Base-by-base conservation (phyloP, 768 basidiomycete genomes). In the Leucocoprinus birnbaumii region DNA sequence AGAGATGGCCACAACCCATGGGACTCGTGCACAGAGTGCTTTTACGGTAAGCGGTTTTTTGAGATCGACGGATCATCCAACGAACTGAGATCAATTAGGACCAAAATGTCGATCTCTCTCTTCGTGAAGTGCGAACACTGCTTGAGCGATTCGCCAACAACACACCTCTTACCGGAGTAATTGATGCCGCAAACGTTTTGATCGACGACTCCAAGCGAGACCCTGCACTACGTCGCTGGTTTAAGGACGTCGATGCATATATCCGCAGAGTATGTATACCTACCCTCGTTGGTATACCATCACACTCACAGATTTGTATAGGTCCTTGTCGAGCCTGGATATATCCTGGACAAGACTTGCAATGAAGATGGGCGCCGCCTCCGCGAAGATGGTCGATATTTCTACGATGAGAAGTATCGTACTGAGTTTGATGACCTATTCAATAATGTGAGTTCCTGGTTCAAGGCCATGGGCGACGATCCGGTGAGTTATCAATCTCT, bases 121-220 rank as follows among this genome's bases (percentile, higher is more conserved):
- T 79, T 22, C 58, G 65, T 37, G 84, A 93, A 64, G 78, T 94
- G 25, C 85, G 91, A 44, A 86, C 84, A 1, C 76, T 98, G 10
- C 83, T 97, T 40, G 94, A 98, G 69, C 86, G 96, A 19, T 94
- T 98, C 66, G 95, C 95, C 5, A 87, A 91, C 62, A 82, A 80
- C 50, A 65, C 73, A 61, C 83, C 82, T 37, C 79, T 94, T 69
- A 75, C 86, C 54, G 68, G 77, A 26, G 79, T 96, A 55, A 74
- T 89, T 34, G 81, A 89, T 58, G 80, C 94, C 3, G 75, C 88
- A 38, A 77, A 87, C 61, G 79, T 78, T 2, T 76, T 99, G 14
- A 86, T 86, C 58, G 77, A 85, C 46, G 91, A 95, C 65, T 80
- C 90, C 0, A 74, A 77, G 47, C 75, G 85, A 40, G 96, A 99